Conservation (phyloP, 192 early-diverging fungal species). For the Geosiphon pyriformis region DNA sequence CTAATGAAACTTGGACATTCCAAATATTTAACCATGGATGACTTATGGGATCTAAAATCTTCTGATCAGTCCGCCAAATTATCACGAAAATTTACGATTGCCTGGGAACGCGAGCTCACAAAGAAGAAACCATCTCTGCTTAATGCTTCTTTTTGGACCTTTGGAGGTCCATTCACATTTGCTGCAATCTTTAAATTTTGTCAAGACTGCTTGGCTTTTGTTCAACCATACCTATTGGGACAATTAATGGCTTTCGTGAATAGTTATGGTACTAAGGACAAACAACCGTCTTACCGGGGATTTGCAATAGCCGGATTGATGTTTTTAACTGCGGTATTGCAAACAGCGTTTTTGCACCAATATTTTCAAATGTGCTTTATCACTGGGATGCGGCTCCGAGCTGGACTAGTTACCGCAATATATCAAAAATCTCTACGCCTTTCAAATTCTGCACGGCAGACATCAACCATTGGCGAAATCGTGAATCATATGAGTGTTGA, state of each 20-base stretch:
- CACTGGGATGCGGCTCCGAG: slow-evolving; percentile 68
- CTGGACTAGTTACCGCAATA: slow-evolving; percentile 73
- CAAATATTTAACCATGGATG: slow-evolving; percentile 67
- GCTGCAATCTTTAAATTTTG: slow-evolving; percentile 72
- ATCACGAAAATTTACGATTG: slow-evolving; percentile 54
- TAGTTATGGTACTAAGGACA: slow-evolving; percentile 48
- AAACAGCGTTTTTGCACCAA: slow-evolving; percentile 81
- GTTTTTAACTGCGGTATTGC: slow-evolving; percentile 64
- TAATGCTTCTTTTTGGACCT: slow-evolving; percentile 51
- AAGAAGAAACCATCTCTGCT: slow-evolving; percentile 67
- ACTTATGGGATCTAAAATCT: slow-evolving; percentile 61
- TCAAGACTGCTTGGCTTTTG: slow-evolving; percentile 73
- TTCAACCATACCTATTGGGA: slow-evolving; percentile 73
- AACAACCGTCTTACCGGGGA: slow-evolving; percentile 66
- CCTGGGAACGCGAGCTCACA: slow-evolving; percentile 68
- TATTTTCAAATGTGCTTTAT: slow-evolving; percentile 82
- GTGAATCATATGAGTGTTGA: slow-evolving; percentile 66
- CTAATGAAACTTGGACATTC: slow-evolving; percentile 74
- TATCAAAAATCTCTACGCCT: slow-evolving; percentile 81
- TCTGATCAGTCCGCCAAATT: slow-evolving; percentile 55
- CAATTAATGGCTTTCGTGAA: slow-evolving; percentile 64
- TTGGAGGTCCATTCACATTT: slow-evolving; percentile 61
- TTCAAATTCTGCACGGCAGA: slow-evolving; percentile 71
- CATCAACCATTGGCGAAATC: slow-evolving; percentile 59
- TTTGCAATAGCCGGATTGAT: slow-evolving; percentile 78